Evolutionary conservation across 2,329 filamentous ascomycete genomes (phyloP).

Genomic region (Tolypocladium cylindrosporum): DNA sequence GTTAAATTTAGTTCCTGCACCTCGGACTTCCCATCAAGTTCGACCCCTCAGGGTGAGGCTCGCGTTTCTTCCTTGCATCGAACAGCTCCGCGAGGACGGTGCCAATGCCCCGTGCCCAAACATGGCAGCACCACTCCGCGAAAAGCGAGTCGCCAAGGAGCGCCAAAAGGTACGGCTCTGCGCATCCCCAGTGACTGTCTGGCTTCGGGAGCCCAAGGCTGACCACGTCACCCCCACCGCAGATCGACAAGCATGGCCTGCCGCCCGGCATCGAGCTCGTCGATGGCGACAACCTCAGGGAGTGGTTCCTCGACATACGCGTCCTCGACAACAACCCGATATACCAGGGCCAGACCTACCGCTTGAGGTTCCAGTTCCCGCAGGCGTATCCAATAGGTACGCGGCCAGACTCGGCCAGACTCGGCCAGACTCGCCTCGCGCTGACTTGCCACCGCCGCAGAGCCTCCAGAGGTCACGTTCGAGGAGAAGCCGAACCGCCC

Average conservation of each 20-base stretch:
- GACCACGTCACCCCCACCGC: slow-evolving; percentile 7
- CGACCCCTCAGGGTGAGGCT: neutral
- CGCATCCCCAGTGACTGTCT: neutral
- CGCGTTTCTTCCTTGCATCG: neutral
- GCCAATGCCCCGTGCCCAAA: neutral
- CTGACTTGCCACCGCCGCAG: slow-evolving; percentile 31
- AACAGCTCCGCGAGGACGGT: slow-evolving; percentile 1
- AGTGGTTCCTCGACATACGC: slow-evolving; percentile 87
- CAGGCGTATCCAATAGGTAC: slow-evolving; percentile 85
- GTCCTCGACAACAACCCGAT: slow-evolving; percentile 87
- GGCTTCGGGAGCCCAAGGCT: slow-evolving; percentile 6
- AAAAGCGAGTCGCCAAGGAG: slow-evolving; percentile 18
- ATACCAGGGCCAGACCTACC: slow-evolving; percentile 70
- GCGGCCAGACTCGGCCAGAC: slow-evolving; percentile 8
- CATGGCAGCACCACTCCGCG: slow-evolving; percentile 16
- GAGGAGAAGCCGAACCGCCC: slow-evolving; percentile 51
- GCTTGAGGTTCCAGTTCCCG: slow-evolving; percentile 80
- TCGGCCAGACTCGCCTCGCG: neutral
- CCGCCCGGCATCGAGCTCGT: slow-evolving; percentile 70
- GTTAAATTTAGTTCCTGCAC: neutral
- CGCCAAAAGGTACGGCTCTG: slow-evolving; percentile 15
- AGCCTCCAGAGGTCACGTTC: slow-evolving; percentile 92
- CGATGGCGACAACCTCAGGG: slow-evolving; percentile 60
- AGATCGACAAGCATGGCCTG: slow-evolving; percentile 45
- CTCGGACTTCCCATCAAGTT: neutral